Evolutionary conservation across 352 stramenopile genomes (phyloP), one percentile per base, ranked within the genome.

Genomic region (Phytophthora kernoviae): DNA sequence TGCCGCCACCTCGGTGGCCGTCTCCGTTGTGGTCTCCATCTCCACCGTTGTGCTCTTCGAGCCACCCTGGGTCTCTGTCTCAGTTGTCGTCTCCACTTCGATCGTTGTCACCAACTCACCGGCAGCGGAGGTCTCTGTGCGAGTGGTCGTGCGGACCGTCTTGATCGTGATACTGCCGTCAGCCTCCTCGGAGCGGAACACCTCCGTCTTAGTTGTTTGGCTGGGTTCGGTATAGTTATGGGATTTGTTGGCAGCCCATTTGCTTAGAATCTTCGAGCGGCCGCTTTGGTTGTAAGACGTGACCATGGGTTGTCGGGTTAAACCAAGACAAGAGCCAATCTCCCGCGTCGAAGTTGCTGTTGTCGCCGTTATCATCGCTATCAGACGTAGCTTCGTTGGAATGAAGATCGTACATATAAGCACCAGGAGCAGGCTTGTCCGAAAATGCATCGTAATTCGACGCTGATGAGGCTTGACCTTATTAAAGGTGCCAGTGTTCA

Each of bases 261-360:
- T 55, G n/a, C 27, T 24, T 14, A 68, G 2, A 30, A 68, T 32
- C 36, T 72, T 10, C 58, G 51, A 22, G 52, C 58, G 34, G 64
- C 58, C 6, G 57, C 64, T n/a, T 67, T 72, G 15, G 64, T 72
- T 0, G 64, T 72, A 1, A 72, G 47, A 12, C 58, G 58, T n/a
- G 58, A n/a, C 47, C 54, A 24, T 64, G 26, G 5, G 20, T 47
- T 20, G 24, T 26, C 30, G 54, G 52, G 1, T 58, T 39, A 22
- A 72, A 72, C 64, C 64, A 72, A 5, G 64, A 65, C 64, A 72
- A 68, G 20, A 72, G 53, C 64, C 64, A 72, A 0, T 72, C 58
- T 17, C 53, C 64, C 15, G 58, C 64, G 48, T 72, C 47, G 58
- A 72, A 72, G 5, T 37, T 20, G 12, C 11, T 44, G 10, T 55